These are phyloP conservation scores for Bryum argenteum DNA, from an alignment of 225 moss, liverwort and hornwort genomes.

Conservation along the genomic window DNA sequence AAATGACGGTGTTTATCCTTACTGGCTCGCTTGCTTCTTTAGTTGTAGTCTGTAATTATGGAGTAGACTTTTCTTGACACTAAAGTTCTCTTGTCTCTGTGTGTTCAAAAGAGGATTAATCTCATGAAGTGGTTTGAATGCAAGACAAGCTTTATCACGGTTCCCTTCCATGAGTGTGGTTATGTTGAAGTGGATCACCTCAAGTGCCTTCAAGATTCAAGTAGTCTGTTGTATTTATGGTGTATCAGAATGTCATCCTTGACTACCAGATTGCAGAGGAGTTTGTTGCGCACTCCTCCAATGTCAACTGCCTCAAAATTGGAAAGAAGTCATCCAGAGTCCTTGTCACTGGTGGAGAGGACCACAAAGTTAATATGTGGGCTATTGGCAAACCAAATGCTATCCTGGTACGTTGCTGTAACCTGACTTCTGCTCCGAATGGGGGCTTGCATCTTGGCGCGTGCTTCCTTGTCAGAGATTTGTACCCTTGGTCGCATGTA, in stretches of 20 bases:
- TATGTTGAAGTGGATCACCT: conserved; percentile 9
- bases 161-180: background rate
- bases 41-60: conserved; percentile 6
- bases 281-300: conserved; percentile 99
- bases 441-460: conserved; percentile 15
- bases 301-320: conserved; percentile 99
- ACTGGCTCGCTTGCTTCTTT: conserved; percentile 8
- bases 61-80: background rate
- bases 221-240: conserved; percentile 13
- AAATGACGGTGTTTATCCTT: background rate
- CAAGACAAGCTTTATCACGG: background rate
- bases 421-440: background rate
- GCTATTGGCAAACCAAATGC: conserved; percentile 99
- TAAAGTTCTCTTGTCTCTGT: conserved; percentile 15
- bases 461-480: background rate
- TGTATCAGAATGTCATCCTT: conserved; percentile 30
- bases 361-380: conserved; percentile 99
- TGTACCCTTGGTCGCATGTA: background rate
- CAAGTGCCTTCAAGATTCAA: background rate
- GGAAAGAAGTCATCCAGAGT: conserved; percentile 99
- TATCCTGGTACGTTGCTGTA: conserved; percentile 69
- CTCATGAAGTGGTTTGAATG: background rate
- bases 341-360: conserved; percentile 98
- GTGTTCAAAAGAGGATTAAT: conserved; percentile 9
- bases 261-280: conserved; percentile 76